A percentile compares a stretch with the other conserved stretches of the same genome.
Conservation (phyloP, 495 filamentous ascomycete genomes). For the Penicillium robsamsonii region DNA sequence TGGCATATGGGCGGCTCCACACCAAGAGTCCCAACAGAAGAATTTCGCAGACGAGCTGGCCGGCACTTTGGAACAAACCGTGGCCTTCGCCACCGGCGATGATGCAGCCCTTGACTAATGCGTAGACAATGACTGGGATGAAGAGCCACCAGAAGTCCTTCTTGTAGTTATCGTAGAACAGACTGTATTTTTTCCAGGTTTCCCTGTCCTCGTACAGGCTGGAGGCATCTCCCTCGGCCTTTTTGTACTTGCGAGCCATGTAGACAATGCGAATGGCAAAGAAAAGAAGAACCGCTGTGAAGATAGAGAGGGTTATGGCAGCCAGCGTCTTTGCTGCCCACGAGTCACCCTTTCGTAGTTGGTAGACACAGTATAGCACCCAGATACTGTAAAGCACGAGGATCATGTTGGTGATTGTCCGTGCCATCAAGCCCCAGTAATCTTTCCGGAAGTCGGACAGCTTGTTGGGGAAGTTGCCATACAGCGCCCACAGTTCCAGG, state of each 20-base stretch:
- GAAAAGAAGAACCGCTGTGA: conserved; percentile 73
- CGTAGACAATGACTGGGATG: conserved; percentile 85
- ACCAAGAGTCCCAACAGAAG: conserved; percentile 68
- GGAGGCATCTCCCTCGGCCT: conserved; percentile 67
- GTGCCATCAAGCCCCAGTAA: conserved; percentile 88
- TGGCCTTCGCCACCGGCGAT: conserved; percentile 86
- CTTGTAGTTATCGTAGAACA: conserved; percentile 96
- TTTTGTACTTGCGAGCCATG: conserved; percentile 71
- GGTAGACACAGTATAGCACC: conserved; percentile 94
- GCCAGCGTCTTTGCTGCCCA: conserved; percentile 91
- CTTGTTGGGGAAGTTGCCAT: conserved; percentile 79
- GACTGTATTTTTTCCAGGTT: conserved; percentile 90
- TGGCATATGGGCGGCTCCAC: conserved; percentile 83
- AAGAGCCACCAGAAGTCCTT: conserved; percentile 96
- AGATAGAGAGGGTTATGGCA: conserved; percentile 72
- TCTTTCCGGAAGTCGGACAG: conserved; percentile 86
- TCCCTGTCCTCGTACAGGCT: conserved; percentile 84
- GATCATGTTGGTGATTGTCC: conserved; percentile 88
- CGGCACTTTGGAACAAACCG: conserved; percentile 74
- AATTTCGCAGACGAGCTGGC: conserved; percentile 77
- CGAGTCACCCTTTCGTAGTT: conserved; percentile 90
- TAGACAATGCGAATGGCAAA: conserved; percentile 82
- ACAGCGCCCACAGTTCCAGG: conserved; percentile 87
- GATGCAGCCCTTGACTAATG: conserved; percentile 84
- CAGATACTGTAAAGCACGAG: conserved; percentile 91